A percentile compares a stretch with the other conserved stretches of the same genome.
phyloP scores from a whole-genome alignment of 352 stramenopile species.

The Globisporangium paddicum region DNA sequence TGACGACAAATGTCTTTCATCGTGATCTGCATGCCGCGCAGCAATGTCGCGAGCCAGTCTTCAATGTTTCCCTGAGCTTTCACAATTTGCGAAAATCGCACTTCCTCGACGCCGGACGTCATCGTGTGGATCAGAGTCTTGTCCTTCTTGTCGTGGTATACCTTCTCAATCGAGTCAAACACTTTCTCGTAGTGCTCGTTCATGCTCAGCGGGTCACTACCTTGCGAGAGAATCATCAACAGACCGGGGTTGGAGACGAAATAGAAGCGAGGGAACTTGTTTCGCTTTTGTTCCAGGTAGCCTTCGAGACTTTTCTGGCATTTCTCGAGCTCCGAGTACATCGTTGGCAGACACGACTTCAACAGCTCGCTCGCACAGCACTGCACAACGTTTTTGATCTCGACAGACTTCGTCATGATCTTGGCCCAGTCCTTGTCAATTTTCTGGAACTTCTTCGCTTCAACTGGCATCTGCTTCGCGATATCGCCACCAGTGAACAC shows the following conservation, averaged over 20 bases:
- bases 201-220: conserved; percentile 96
- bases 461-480: conserved; percentile 97
- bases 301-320: conserved; percentile 98
- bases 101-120: conserved; percentile 93
- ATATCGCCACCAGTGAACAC: conserved; percentile 99
- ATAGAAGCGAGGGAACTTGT: conserved; percentile 99
- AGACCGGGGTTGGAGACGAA: conserved; percentile 98
- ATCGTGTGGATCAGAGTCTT: conserved; percentile 95
- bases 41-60: conserved; percentile 96
- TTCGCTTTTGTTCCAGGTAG: conserved; percentile 98
- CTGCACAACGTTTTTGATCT: conserved; percentile 90
- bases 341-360: conserved; percentile 95
- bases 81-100: conserved; percentile 93
- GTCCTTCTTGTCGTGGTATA: conserved; percentile 98
- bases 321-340: conserved; percentile 98
- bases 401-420: conserved; percentile 94
- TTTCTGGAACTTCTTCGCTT: conserved; percentile 98
- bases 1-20: conserved; percentile 97
- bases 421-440: conserved; percentile 98
- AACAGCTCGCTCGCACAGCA: conserved; percentile 96
- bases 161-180: conserved; percentile 98
- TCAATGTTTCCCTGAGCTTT: conserved; percentile 98
- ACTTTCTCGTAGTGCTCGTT: conserved; percentile 99
- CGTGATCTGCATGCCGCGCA: conserved; percentile 94
- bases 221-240: conserved; percentile 97